phyloP scores from a whole-genome alignment of 495 filamentous ascomycete genomes.

The Penicillium cinerascens region DNA sequence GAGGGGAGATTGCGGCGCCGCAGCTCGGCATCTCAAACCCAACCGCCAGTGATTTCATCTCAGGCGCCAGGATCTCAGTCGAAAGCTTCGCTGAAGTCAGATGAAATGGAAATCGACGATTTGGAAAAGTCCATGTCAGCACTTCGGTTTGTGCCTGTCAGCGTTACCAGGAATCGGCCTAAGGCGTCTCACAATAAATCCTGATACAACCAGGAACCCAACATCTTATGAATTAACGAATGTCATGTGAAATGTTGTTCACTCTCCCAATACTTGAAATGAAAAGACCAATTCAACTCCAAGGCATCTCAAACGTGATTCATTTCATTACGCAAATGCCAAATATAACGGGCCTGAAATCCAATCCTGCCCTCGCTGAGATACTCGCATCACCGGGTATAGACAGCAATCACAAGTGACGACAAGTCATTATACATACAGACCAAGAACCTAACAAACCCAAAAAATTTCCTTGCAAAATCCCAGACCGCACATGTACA shows the following conservation, averaged over 20 bases:
- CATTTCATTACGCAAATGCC: not conserved
- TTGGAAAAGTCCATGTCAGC: conserved; percentile 78
- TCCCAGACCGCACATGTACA: conserved; percentile 15
- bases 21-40: conserved; percentile 32
- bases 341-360: not conserved
- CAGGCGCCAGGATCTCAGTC: not conserved
- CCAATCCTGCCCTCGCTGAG: conserved; percentile 3
- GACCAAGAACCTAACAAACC: conserved; percentile 1
- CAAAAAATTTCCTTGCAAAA: conserved; percentile 1
- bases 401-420: conserved; percentile 15
- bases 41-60: conserved; percentile 2
- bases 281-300: not conserved
- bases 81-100: conserved; percentile 4
- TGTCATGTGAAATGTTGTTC: not conserved
- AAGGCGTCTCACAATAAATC: conserved; percentile 9
- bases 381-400: conserved; percentile 19
- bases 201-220: not conserved
- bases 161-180: conserved; percentile 45
- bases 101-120: conserved; percentile 64
- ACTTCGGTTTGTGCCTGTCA: conserved; percentile 75
- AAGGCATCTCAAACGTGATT: not conserved
- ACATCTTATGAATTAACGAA: not conserved
- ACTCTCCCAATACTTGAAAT: not conserved
- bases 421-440: conserved; percentile 16
- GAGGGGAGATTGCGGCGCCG: conserved; percentile 39